Evolutionary conservation across 2,329 filamentous ascomycete genomes (phyloP), one percentile per base, ranked within the genome.

Genomic region (Alternaria brassicae): DNA sequence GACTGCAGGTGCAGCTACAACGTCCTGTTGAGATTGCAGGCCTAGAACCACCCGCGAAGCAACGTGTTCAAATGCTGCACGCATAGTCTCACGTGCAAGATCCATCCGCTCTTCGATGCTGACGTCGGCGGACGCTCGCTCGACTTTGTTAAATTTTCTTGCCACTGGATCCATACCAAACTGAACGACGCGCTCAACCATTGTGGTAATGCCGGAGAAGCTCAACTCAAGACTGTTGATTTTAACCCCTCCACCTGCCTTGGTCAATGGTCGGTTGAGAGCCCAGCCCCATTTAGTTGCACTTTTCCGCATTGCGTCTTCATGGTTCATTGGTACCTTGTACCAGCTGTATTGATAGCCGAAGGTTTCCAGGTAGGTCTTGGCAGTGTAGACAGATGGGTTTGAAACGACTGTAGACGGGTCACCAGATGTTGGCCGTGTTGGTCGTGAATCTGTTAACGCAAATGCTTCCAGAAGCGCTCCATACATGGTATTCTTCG

Each of bases 21-120:
- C n/a, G 3, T 41, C 15, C 1, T 28, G 27, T 13, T 55, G 52
- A 10, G 74, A 70, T 45, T 84, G 77, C n/a, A 97, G 81, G 1
- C 86, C 90, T 41, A 95, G 81, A 13, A 94, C 76, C 2, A 95
- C 83, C 9, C 94, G 86, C 64, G 88, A 90, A 1, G 87, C 89
- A 25, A 98, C 82, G 79, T 98, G 94, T 76, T 97, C 92, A 75
- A 98, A 99, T 15, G 89, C 88, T 2, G 93, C 82, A 34, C 88
- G 85, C 89, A 97, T 93, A 1, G 87, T 83, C 63, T 91, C 89
- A 39, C 84, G 83, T 1, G 91, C 94, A 41, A 99, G 82, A 2
- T 82, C 81, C 27, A 85, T 83, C 4, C 93, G 86, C 74, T 96
- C 90, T 3, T 82, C 79, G 2, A 85, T 65, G 10, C 77, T 75